phyloP scores from a whole-genome alignment of 2,329 filamentous ascomycete species.

The Nigrospora sphaerica region DNA sequence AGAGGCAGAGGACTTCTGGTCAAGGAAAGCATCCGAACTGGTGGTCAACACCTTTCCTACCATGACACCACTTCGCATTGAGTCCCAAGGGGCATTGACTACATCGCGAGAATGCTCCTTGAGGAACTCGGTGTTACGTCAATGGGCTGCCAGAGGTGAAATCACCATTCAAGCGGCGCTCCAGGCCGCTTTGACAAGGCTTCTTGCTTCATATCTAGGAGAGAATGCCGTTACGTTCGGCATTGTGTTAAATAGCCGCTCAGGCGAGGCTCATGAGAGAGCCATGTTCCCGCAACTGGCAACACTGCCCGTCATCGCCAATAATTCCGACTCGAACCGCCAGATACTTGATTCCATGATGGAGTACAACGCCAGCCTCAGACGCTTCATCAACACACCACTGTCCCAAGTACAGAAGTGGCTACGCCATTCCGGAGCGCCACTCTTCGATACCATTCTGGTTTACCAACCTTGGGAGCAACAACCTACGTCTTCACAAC shows the following conservation, averaged over 20 bases:
- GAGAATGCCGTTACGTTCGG: constrained; percentile 72
- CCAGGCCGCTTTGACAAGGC: constrained; percentile 69
- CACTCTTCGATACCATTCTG: constrained; percentile 78
- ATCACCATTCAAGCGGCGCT: constrained; percentile 70
- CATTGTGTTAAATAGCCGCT: constrained; percentile 70
- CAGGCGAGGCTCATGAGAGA: constrained; percentile 48
- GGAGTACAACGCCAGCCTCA: constrained; percentile 54
- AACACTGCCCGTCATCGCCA: constrained; percentile 67
- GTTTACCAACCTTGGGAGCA: constrained; percentile 63
- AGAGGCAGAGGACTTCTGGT: constrained; percentile 55
- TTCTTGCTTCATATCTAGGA: constrained; percentile 71
- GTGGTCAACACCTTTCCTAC: constrained; percentile 68
- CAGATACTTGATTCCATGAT: constrained; percentile 58
- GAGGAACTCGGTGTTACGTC: constrained; percentile 41
- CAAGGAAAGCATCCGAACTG: constrained; percentile 38
- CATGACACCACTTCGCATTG: constrained; percentile 55
- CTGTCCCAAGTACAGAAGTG: constrained; percentile 66
- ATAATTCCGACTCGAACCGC: constrained; percentile 43
- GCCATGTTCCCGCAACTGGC: constrained; percentile 73
- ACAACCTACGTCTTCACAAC: constrained; percentile 6
- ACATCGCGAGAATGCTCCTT: constrained; percentile 29
- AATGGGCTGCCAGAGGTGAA: constrained; percentile 46
- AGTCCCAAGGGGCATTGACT: constrained; percentile 22
- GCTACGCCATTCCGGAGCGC: constrained; percentile 56
- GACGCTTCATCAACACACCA: constrained; percentile 65